phyloP scores from a whole-genome alignment of 768 basidiomycete species.

The Austroboletus festivus region DNA sequence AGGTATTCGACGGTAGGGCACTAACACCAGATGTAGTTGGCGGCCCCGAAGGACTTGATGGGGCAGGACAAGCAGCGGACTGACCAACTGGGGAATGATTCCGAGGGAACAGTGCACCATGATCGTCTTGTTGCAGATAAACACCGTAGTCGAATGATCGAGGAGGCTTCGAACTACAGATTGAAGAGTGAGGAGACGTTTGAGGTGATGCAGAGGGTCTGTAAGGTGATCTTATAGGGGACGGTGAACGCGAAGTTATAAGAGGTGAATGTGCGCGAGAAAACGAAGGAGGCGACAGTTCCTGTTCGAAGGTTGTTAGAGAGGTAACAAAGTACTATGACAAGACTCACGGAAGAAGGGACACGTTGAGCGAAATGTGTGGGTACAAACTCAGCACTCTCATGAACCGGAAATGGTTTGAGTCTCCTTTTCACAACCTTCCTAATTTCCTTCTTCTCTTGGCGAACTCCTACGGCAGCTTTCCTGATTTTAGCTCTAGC shows the following conservation, averaged over 20 bases:
- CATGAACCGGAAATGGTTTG: conserved; percentile 28
- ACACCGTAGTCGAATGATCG: conserved; percentile 13
- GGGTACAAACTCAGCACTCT: background rate
- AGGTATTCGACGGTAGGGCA: conserved; percentile 14
- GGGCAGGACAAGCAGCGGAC: conserved; percentile 2
- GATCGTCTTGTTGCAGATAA: conserved; percentile 14
- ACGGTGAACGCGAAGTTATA: conserved; percentile 4
- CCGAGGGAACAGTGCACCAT: background rate
- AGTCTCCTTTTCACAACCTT: conserved; percentile 17
- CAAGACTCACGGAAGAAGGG: conserved; percentile 12
- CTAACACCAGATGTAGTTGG: conserved; percentile 19
- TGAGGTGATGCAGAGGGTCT: conserved; percentile 1
- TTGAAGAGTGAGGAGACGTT: conserved; percentile 10
- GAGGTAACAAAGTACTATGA: background rate
- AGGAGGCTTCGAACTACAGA: background rate
- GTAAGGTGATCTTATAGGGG: conserved; percentile 4
- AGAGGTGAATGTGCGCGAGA: conserved; percentile 13
- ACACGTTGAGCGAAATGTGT: background rate
- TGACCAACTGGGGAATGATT: conserved; percentile 5
- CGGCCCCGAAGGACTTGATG: conserved; percentile 16
- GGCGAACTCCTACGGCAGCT: conserved; percentile 16
- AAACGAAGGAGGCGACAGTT: conserved; percentile 1
- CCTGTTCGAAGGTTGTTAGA: conserved; percentile 6
- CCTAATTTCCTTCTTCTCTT: conserved; percentile 7
- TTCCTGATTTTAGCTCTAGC: conserved; percentile 18